Evolutionary conservation across 2,329 filamentous ascomycete species (phyloP), one percentile per base, ranked within the genome.

Genomic region (Thyridium curvatum): DNA sequence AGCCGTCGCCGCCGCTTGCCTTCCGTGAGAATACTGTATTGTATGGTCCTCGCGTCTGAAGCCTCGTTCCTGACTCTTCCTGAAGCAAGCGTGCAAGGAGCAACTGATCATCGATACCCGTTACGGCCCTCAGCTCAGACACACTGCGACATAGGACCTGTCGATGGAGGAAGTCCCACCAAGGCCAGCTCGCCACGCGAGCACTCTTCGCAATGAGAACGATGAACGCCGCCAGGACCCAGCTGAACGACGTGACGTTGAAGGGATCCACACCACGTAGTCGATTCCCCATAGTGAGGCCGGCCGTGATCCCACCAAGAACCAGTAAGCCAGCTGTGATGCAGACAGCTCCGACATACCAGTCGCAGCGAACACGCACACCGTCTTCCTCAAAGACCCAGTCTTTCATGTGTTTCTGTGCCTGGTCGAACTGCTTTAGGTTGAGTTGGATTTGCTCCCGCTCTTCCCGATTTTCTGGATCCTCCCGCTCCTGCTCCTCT

Each of bases 211-310:
- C 41, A 1, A 58, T 30, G 3, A 60, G 42, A 1, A 58, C 29
- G 15, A 54, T 7, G 26, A 58, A 55, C 4, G 44, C 54, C 9
- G 53, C 46, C 0, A 54, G 29, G 0, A 48, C 45, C 56, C 55
- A 60, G 15, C 37, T 32, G 41, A 50, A 59, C 16, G 40, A 42
- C 2, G 54, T 45, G 15, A 59, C 45, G 37, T 55, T 51, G 45
- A 55, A 58, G 4, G 56, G 56, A 36, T 60, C 56, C 3, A 60
- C 56, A 14, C 50, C 53, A 1, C 31, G 8, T n/a, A 60, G 46
- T 2, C 55, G 43, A 1, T 53, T 29, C 8, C 47, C 44, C 15
- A 59, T 41, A 2, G 41, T 46, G 30, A 57, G 47, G 9, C 53
- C 56, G 12, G 55, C 40, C 4, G 41, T 47, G 3, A 59, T 29